Evolutionary conservation across 2,329 filamentous ascomycete species (phyloP).

Genomic region (Paraphaeosphaeria minitans): DNA sequence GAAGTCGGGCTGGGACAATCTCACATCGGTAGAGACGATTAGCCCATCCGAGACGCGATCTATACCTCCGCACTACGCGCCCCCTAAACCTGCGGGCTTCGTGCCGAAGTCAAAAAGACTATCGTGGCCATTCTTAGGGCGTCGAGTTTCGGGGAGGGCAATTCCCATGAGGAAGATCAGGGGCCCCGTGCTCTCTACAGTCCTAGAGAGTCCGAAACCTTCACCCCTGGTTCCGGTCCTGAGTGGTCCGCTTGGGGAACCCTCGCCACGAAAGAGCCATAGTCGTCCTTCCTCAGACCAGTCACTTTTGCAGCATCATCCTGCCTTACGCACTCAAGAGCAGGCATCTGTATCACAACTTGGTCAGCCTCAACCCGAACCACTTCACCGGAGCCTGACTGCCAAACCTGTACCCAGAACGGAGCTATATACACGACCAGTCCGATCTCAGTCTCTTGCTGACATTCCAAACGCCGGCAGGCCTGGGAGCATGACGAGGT

Average conservation of each 20-base stretch:
- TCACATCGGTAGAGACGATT: constrained; percentile 48
- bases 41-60: constrained; percentile 22
- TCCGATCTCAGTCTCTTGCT: constrained; percentile 33
- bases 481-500: constrained; percentile 8
- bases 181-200: constrained; percentile 39
- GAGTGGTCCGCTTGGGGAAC: constrained; percentile 17
- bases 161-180: constrained; percentile 37
- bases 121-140: constrained; percentile 39
- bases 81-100: constrained; percentile 29
- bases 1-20: constrained; percentile 48
- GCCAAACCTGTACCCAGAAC: constrained; percentile 14
- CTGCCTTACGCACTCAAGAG: constrained; percentile 29
- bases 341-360: constrained; percentile 6
- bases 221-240: constrained; percentile 34
- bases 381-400: constrained; percentile 19
- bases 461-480: constrained; percentile 22
- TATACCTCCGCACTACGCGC: constrained; percentile 27
- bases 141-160: constrained; percentile 29
- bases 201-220: constrained; percentile 48
- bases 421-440: constrained; percentile 21
- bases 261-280: constrained; percentile 22
- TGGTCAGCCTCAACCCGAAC: constrained; percentile 7
- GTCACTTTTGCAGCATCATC: constrained; percentile 35
- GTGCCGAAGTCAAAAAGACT: constrained; percentile 27
- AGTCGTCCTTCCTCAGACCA: constrained; percentile 32